Percentiles rank a stretch among this genome's conserved stretches.
phyloP scores from a whole-genome alignment of 495 filamentous ascomycete genomes.

The Penicillium angulare region DNA sequence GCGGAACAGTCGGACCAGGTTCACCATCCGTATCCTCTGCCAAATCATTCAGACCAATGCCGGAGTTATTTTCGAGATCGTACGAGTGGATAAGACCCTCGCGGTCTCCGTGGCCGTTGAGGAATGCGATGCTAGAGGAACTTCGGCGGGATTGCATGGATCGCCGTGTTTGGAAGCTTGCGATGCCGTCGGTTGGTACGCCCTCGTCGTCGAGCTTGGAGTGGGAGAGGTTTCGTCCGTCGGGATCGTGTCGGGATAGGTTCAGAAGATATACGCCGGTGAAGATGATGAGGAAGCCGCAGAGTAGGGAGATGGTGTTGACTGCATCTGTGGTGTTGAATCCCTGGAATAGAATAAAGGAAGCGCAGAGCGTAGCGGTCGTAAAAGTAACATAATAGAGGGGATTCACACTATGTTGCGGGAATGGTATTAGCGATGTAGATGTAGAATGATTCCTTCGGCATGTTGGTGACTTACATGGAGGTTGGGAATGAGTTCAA shows the following conservation, averaged over 20 bases:
- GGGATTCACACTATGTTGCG: slow-evolving; percentile 78
- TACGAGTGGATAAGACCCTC: slow-evolving; percentile 82
- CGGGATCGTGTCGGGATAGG: slow-evolving; percentile 84
- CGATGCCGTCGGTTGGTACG: slow-evolving; percentile 86
- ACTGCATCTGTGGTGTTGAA: slow-evolving; percentile 95
- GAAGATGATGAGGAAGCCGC: slow-evolving; percentile 95
- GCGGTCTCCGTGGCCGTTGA: slow-evolving; percentile 57
- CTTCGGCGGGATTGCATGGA: slow-evolving; percentile 87
- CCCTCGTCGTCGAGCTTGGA: slow-evolving; percentile 65
- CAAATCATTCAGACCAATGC: slow-evolving; percentile 64
- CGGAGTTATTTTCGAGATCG: slow-evolving; percentile 67
- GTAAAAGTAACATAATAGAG: slow-evolving; percentile 99
- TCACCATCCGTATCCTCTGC: slow-evolving; percentile 56
- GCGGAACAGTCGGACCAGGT: slow-evolving; percentile 40
- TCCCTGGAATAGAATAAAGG: slow-evolving; percentile 94
- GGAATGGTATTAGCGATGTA: background rate
- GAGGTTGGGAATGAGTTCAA: slow-evolving; percentile 95
- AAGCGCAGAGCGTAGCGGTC: slow-evolving; percentile 88
- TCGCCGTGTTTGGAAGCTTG: slow-evolving; percentile 81
- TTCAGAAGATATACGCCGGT: slow-evolving; percentile 96
- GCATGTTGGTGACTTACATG: slow-evolving; percentile 60
- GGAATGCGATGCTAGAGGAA: slow-evolving; percentile 55
- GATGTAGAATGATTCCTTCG: background rate
- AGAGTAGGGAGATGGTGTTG: slow-evolving; percentile 89
- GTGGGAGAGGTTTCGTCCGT: slow-evolving; percentile 68